Evolutionary conservation across 2,329 filamentous ascomycete species (phyloP), one percentile per base, ranked within the genome.

Genomic region (Didymella exigua): DNA sequence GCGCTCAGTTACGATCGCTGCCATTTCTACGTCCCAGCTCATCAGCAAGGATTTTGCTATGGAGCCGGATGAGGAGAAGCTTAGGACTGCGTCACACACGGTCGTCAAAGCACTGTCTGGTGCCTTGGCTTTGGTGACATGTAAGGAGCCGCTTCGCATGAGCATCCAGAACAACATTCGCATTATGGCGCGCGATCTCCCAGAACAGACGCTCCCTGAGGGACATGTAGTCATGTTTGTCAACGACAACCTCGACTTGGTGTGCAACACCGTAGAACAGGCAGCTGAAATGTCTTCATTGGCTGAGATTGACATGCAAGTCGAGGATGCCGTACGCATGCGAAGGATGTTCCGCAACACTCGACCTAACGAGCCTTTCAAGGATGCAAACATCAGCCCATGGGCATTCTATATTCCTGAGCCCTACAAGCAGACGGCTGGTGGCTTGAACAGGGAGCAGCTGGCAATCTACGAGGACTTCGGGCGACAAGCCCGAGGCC

Each of bases 161-260:
- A 98, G 96, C 77, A 96, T 99, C 76, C 96, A 90, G 49, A 99
- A 98, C 76, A 96, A 98, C 71, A 92, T 99, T 74, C 89, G 95
- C n/a, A 83, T 96, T 31, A 87, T 91, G 49, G 89, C 91, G 48
- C 80, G 83, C 53, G 83, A 84, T 45, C 78, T 85, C 34, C 82
- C 82, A 2, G 83, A 86, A 48, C 85, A 88, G 65, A 90, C 90
- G 14, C 83, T 99, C 58, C 91, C 95, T 0, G 95, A 99, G 77
- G 95, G 95, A 6, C 90, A 95, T 27, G 95, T 99, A 58, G 85
- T 98, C 52, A 97, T 99, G 91, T 98, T 96, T 75, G 93, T 99
- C 58, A 99, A 98, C 74, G 93, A 96, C 62, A 99, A 99, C 72
- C 83, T 99, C 26, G 95, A 99, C 65, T 84, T 92, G 34, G 93